These are phyloP conservation scores for Metarhizium guizhouense DNA, from an alignment of 2,329 filamentous ascomycete species.

Conservation along the genomic window DNA sequence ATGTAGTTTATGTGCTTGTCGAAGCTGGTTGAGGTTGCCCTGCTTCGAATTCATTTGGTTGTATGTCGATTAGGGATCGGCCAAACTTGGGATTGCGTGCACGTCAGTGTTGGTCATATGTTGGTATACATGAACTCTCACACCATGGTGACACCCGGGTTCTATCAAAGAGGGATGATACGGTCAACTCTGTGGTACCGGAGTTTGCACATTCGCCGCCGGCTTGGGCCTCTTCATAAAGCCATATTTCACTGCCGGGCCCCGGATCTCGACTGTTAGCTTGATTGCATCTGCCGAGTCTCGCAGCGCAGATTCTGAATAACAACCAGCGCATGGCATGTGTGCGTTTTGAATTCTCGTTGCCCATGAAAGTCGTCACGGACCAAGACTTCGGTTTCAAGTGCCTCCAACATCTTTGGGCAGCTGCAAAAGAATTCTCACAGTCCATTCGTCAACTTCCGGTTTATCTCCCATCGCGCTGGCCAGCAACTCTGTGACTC, in stretches of 20 bases:
- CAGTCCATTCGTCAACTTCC: not conserved
- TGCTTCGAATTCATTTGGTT: no score
- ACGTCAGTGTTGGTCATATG: no score
- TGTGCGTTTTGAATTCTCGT: not conserved
- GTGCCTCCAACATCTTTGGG: not conserved
- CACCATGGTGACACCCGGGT: no score
- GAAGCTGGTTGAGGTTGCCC: no score
- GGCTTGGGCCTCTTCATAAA: not conserved
- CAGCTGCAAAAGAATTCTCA: not conserved
- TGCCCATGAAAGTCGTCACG: not conserved
- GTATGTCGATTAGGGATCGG: no score
- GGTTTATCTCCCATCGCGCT: not conserved
- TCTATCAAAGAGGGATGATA: no score
- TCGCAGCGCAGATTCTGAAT: not conserved
- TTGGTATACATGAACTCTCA: no score
- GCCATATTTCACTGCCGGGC: not conserved
- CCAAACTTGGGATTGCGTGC: no score
- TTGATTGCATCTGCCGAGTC: not conserved
- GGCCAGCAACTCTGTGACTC: not conserved
- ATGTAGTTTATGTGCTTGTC: no score
- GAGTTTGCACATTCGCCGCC: not conserved
- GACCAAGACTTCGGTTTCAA: not conserved
- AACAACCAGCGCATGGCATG: not conserved
- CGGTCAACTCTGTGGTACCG: no score
- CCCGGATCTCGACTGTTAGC: not conserved